phyloP scores from a whole-genome alignment of 208 protist species.

The Trypanosoma grayi region DNA sequence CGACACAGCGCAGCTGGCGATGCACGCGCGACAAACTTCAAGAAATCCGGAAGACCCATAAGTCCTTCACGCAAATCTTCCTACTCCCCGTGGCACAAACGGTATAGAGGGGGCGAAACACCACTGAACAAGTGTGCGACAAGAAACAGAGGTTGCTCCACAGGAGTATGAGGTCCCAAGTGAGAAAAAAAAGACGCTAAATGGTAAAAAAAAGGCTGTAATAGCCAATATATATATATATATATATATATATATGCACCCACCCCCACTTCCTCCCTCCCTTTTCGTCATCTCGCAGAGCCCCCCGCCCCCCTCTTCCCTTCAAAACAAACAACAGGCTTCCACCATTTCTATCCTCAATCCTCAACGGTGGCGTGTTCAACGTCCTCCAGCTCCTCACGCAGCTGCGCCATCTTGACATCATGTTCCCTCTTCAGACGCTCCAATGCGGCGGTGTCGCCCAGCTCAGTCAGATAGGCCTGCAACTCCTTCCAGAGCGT shows the following conservation, averaged over 20 bases:
- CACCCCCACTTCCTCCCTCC: too few relatives aligned
- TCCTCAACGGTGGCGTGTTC: conserved; percentile 26
- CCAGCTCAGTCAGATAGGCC: conserved; percentile 22
- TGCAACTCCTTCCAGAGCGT: conserved; percentile 47
- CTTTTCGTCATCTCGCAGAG: too few relatives aligned
- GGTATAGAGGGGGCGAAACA: too few relatives aligned
- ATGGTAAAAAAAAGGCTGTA: conserved; percentile 4
- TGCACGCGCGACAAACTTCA: conserved; percentile 74
- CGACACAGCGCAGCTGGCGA: conserved; percentile 62
- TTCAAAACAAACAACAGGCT: too few relatives aligned
- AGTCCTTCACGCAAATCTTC: neutral
- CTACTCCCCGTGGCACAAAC: neutral
- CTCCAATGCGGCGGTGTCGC: conserved; percentile 28
- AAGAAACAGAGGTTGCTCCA: too few relatives aligned
- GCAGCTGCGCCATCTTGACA: conserved; percentile 70
- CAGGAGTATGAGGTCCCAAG: too few relatives aligned
- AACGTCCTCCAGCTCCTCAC: conserved; percentile 52
- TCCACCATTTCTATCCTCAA: too few relatives aligned
- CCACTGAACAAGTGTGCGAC: too few relatives aligned
- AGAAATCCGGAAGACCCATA: conserved; percentile 85
- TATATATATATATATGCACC: conserved; percentile 5
- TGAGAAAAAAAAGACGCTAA: too few relatives aligned
- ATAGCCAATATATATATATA: conserved; percentile 10
- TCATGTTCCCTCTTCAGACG: conserved; percentile 49
- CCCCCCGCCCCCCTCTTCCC: too few relatives aligned